Evolutionary conservation across 805 yeast species (phyloP), one percentile per base, ranked within the genome.

Genomic region (Blastobotrys peoriensis): DNA sequence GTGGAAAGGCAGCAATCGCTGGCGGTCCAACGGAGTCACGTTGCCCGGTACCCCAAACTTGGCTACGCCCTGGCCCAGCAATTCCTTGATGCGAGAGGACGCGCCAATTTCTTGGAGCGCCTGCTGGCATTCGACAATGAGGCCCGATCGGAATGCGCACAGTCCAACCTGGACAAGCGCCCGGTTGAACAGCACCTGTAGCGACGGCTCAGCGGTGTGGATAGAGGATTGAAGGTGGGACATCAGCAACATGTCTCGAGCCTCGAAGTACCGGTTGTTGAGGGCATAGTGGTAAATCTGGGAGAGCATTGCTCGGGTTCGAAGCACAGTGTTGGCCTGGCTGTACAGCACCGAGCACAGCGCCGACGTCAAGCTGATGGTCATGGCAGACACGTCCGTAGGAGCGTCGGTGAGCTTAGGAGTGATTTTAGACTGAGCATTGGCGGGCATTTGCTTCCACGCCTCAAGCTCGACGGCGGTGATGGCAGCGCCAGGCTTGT

Each of bases 81-180:
- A 76, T 69, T 93, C 98, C 73, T 86, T 88, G 58, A 85, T 79
- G 60, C 94, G 80, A 53, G 81, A 79, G 35, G 94, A 81, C 45
- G 87, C 82, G 51, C 91, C 86, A 59, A 93, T 77, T 68, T 93
- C 98, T 60, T 81, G 84, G 55, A 93, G 74, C 41, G 83, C 75
- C 70, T 86, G 93, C 66, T 86, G 94, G 46, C 93, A 74, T 63
- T 93, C 98, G 56, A 74, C 76, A 58, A 89, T 79, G 55, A 84
- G 74, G 18, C 98, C 97, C 42, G 77, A 68, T 65, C 96, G 81
- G 81, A 93, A 93, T 13, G 98, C 98, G 64, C 94, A 81, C 54
- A 93, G 76, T 48, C 98, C 99, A 52, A 94, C 76, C 69, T 93
- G 98, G 51, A 87, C 97, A 51, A 93, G 76, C 15, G 96, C 88